Evolutionary conservation across 2,329 filamentous ascomycete species (phyloP).

Genomic region (Diaporthe caulivora): DNA sequence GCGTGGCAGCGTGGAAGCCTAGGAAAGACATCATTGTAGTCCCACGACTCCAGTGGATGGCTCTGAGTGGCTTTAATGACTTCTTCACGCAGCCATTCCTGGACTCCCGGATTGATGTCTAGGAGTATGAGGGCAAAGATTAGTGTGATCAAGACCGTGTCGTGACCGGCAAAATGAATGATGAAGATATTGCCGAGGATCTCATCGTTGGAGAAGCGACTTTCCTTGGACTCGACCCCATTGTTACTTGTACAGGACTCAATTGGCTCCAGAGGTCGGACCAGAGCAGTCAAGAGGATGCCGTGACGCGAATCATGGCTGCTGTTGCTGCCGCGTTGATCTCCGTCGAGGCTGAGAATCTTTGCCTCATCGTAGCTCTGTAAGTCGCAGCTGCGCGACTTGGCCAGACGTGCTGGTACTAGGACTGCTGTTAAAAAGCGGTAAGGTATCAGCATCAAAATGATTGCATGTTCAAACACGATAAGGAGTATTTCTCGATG

Average conservation of each 20-base stretch:
- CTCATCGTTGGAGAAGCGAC: constrained; percentile 37
- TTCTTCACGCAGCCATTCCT: constrained; percentile 48
- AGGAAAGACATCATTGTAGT: not conserved
- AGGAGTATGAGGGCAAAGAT: constrained; percentile 58
- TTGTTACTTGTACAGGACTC: not conserved
- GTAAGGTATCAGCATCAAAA: not conserved
- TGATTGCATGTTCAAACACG: not conserved
- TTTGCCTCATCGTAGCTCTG: not conserved
- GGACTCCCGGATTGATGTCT: constrained; percentile 49
- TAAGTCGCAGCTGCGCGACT: not conserved
- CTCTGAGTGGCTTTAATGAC: constrained; percentile 36
- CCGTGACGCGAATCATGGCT: not conserved
- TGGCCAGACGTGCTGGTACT: not conserved
- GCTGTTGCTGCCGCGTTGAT: not conserved
- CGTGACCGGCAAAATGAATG: constrained; percentile 47
- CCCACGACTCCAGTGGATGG: constrained; percentile 20
- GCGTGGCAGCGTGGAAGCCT: no score
- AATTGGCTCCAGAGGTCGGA: not conserved
- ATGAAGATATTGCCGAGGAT: constrained; percentile 47
- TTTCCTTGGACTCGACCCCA: not conserved
- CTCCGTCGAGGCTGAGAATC: not conserved
- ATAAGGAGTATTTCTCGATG: not conserved
- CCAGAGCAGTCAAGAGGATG: not conserved
- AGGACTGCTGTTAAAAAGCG: not conserved
- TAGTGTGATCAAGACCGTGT: constrained; percentile 47